Evolutionary conservation across 352 stramenopile genomes (phyloP), one percentile per base, ranked within the genome.

Genomic region (Phytophthora pistaciae): DNA sequence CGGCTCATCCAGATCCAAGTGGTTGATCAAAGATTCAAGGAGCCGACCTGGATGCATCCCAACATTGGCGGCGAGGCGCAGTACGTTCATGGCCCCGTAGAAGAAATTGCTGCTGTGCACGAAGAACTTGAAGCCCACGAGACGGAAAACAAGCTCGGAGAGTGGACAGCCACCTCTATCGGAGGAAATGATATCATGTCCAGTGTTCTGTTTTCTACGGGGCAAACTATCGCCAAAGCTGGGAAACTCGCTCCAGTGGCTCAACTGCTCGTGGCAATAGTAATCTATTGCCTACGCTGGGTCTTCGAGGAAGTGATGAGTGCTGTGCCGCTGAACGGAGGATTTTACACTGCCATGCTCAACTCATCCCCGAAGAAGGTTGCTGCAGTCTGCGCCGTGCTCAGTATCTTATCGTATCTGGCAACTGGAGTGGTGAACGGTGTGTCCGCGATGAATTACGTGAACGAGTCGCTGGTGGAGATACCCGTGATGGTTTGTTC

Each of bases 161-260:
- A 97, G 75, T 95, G 90, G 79, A 79, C 80, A 5, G 79, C 93
- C 13, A 98, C 93, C 0, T 88, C 90, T 10, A 97, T 98, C 71
- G 95, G 85, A 59, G 93, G 93, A 18, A 98, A 98, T 73, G 92
- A 97, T 48, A 97, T 98, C 75, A 73, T 97, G 9, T 92, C 83
- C 33, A 97, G 87, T 63, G 91, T 89, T 49, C 79, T 97, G 23
- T 96, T 96, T 56, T 87, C 83, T 18, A 61, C 84, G 1, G 75
- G 68, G 3, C 68, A 79, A 33, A 81, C 80, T 13, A 79, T 81
- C n/a, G 70, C 80, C 31, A 89, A 85, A 54, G 84, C 90, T 3
- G 91, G 91, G 1, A 94, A 91, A 72, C 70, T 98, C 50, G 88
- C 87, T 38, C 92, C 92, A 5, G 50, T 97, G 5, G 88, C 87